Conservation (phyloP, 176 grass and related monocot genomes). For the Panicum miliaceum region DNA sequence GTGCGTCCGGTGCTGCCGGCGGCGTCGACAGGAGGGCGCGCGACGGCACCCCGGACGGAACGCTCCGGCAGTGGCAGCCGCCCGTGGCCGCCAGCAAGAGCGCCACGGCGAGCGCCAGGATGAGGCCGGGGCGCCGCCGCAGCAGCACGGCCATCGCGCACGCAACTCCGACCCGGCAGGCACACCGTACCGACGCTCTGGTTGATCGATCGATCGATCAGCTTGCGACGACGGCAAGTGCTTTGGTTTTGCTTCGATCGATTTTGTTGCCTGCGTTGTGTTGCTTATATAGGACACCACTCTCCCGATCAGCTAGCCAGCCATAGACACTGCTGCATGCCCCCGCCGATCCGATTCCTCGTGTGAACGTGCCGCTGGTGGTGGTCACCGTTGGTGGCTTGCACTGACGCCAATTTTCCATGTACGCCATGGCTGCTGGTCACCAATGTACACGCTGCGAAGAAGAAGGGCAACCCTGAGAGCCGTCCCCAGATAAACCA, state of each 20-base stretch:
- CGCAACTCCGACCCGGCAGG: not conserved
- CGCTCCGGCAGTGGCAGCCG: not conserved
- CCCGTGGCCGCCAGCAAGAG: constrained; percentile 8
- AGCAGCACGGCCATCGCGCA: not conserved
- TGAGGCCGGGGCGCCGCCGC: not conserved
- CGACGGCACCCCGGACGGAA: not conserved
- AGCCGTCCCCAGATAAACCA: not conserved
- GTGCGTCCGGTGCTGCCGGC: not conserved
- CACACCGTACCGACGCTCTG: not conserved
- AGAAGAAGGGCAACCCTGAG: not conserved
- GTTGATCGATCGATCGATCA: not conserved
- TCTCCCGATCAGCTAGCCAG: too few species aligned
- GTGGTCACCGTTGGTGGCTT: constrained; percentile 2
- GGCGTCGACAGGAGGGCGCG: not conserved
- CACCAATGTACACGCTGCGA: not conserved
- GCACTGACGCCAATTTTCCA: constrained; percentile 9
- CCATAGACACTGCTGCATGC: not conserved
- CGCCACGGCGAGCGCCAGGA: not conserved
- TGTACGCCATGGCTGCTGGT: not conserved
- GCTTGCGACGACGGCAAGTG: not conserved
- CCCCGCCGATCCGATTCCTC: not conserved
- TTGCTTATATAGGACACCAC: not conserved
- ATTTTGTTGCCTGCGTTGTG: not conserved
- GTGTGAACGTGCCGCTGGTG: not conserved
- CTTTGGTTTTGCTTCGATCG: not conserved